Base-by-base conservation (phyloP, 2,329 filamentous ascomycete species). In the Pestalotiopsis sp. region DNA sequence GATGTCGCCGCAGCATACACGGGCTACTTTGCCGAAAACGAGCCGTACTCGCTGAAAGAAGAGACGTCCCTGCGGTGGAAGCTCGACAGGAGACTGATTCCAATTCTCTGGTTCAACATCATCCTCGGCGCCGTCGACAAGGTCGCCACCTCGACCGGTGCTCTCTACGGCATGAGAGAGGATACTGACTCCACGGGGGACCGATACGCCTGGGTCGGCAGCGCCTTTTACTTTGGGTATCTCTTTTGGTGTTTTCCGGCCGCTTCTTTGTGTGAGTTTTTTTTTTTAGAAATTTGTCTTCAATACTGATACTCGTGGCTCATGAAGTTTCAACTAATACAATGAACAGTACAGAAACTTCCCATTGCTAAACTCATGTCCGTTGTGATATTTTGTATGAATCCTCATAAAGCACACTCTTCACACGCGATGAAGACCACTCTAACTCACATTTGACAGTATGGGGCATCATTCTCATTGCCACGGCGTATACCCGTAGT, bases 21-120 rank as follows among this genome's bases (percentile, higher is more conserved):
- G 3, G 67, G 77, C 62, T 67, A 73, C 36, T 73, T 78, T 38
- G 59, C 68, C 31, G 72, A 75, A 23, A 74, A 75, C 56, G 72
- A 78, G 66, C 72, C 74, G 1, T 80, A 80, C 66, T 74, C 74
- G 0, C 52, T 59, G 1, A 68, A 72, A 52, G 77, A 72, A 36
- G 73, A 73, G 59, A 62, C 38, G 20, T 64, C 71, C 25, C 73
- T 83, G 38, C 72, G 81, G 56, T 81, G 82, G 76, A 83, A 83
- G 73, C 72, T 82, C n/a, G 82, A 83, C 71, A 64, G 79, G 14
- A 76, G 79, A 31, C 74, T 83, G 7, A 76, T 83, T 7, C 81
- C 82, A 0, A 76, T 82, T 31, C 74, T 83, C 9, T 80, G 78
- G 76, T 75, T 78, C 72, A 78, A 71, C 59, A 70, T 75, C 58